A percentile compares a stretch with the other conserved stretches of the same genome.
Conservation (phyloP, 2,329 filamentous ascomycete genomes). For the Colletotrichum sp. region DNA sequence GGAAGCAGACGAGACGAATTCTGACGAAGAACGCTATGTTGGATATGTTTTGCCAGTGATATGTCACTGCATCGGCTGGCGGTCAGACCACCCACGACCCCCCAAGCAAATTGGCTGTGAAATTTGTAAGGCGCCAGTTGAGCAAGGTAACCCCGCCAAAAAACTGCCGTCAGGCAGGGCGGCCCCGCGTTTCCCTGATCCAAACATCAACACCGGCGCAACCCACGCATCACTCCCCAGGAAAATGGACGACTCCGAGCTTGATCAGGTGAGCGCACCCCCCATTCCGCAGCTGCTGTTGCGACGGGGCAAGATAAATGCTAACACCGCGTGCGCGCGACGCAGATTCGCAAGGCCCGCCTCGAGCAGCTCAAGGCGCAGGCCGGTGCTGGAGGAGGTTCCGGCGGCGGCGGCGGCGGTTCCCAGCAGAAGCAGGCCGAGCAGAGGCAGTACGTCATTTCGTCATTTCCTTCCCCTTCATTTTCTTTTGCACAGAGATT, state of each 20-base stretch:
- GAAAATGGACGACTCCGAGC: slow-evolving; percentile 49
- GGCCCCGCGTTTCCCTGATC: slow-evolving; percentile 14
- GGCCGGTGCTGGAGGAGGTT: slow-evolving; percentile 53
- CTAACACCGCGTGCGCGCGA: slow-evolving; percentile 1
- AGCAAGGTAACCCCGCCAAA: slow-evolving; percentile 19
- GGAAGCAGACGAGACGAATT: not conserved
- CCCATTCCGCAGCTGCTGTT: not conserved
- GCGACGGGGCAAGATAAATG: not conserved
- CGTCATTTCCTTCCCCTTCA: not conserved
- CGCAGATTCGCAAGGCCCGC: slow-evolving; percentile 86
- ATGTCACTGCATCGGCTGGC: not conserved
- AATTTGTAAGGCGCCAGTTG: slow-evolving; percentile 4
- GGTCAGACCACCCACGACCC: not conserved
- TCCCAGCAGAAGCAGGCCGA: slow-evolving; percentile 67
- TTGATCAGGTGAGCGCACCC: slow-evolving; percentile 39
- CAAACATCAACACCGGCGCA: slow-evolving; percentile 13
- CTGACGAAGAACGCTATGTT: not conserved
- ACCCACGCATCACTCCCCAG: not conserved
- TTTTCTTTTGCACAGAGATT: not conserved
- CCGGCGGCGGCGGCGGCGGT: slow-evolving; percentile 48
- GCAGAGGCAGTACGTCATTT: slow-evolving; percentile 46
- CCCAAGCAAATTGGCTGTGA: not conserved
- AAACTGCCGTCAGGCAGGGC: slow-evolving; percentile 15
- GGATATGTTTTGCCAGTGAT: too few species aligned
- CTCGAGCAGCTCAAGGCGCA: slow-evolving; percentile 90